phyloP scores from a whole-genome alignment of 805 yeast genomes.

The Saccharomycopsis guyanensis region DNA sequence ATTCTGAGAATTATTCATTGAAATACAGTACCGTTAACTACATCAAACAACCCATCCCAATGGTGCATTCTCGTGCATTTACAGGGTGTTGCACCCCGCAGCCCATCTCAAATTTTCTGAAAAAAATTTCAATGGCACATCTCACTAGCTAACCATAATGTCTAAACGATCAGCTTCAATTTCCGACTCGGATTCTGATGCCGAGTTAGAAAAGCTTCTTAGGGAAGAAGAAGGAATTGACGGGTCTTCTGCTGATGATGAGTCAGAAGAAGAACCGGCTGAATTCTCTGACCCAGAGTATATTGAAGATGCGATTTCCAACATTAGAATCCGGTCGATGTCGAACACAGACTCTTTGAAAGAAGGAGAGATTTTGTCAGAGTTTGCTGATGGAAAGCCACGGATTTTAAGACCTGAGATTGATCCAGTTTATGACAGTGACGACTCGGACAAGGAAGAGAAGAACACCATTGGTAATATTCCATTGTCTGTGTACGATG shows the following conservation, averaged over 20 bases:
- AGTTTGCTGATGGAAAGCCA: conserved; percentile 65
- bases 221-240: conserved; percentile 40
- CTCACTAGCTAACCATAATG: not conserved
- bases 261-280: conserved; percentile 33
- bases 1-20: too few species aligned
- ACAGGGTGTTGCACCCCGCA: too few species aligned
- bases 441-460: conserved; percentile 71
- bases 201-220: conserved; percentile 53
- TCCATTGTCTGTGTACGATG: conserved; percentile 90
- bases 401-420: conserved; percentile 81
- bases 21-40: too few species aligned
- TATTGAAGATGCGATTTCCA: conserved; percentile 39
- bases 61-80: too few species aligned
- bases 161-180: not conserved
- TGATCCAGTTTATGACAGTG: conserved; percentile 90
- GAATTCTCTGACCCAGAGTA: conserved; percentile 40
- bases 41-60: too few species aligned
- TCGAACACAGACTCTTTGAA: conserved; percentile 32
- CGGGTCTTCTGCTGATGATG: conserved; percentile 26
- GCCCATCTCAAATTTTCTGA: not conserved
- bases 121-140: not conserved
- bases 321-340: conserved; percentile 44
- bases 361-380: conserved; percentile 18
- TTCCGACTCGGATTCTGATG: conserved; percentile 41
- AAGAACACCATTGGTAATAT: conserved; percentile 88